A percentile compares a stretch with the other conserved stretches of the same genome.
Conservation (phyloP, 306 rosid species). For the Cucurbita ficifolia region DNA sequence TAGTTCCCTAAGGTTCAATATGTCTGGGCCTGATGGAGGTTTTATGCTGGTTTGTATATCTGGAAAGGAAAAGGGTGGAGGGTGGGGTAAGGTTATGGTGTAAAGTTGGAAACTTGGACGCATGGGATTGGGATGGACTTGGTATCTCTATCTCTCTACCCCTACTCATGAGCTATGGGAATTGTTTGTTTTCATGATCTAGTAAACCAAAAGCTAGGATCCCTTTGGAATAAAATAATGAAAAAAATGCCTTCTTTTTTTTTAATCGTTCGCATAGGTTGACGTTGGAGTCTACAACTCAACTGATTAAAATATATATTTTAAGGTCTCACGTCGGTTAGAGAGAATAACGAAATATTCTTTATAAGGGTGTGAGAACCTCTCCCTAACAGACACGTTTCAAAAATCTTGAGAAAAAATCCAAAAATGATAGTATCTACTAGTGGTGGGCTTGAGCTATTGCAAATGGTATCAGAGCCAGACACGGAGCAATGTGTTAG, state of each 20-base stretch:
- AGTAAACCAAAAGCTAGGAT: background rate
- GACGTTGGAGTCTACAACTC: too few species aligned
- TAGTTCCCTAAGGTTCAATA: constrained; percentile 22
- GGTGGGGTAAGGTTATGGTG: constrained; percentile 6
- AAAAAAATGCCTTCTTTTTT: background rate
- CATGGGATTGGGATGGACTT: background rate
- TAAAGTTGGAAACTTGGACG: constrained; percentile 1
- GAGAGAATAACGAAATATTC: too few species aligned
- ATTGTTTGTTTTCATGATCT: background rate
- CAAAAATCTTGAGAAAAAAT: too few species aligned
- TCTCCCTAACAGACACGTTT: too few species aligned
- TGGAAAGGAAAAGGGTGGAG: background rate
- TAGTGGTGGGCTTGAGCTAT: too few species aligned
- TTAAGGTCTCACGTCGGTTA: too few species aligned
- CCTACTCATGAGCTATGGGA: background rate
- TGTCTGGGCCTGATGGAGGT: constrained; percentile 17
- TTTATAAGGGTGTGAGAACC: too few species aligned
- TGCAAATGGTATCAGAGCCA: too few species aligned
- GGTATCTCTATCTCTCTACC: background rate
- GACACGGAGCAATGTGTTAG: too few species aligned
- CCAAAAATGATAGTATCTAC: too few species aligned
- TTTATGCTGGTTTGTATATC: constrained; percentile 12
- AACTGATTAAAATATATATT: too few species aligned
- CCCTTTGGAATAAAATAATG: background rate
- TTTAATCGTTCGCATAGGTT: background rate